These are phyloP conservation scores for Xylariaceae sp. DNA, from an alignment of 2,329 filamentous ascomycete genomes.

Conservation along the genomic window DNA sequence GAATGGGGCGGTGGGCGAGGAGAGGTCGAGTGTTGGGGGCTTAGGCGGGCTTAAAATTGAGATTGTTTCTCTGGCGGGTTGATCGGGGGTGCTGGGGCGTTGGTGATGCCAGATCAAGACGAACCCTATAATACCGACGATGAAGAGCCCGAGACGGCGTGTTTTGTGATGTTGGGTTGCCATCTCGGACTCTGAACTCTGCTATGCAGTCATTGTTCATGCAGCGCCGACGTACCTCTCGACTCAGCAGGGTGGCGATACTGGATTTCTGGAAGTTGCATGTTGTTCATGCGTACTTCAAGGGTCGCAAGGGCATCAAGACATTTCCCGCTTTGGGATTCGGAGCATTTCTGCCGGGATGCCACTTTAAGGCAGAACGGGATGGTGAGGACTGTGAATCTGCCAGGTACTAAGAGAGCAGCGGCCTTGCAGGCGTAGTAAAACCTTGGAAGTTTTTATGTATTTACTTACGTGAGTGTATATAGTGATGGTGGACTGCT, in stretches of 20 bases:
- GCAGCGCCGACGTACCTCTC: neutral
- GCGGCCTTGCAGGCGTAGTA: too few species aligned
- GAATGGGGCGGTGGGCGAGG: conserved; percentile 38
- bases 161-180: neutral
- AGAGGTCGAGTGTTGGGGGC: conserved; percentile 30
- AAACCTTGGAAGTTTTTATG: too few species aligned
- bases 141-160: conserved; percentile 5
- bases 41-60: neutral
- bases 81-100: neutral
- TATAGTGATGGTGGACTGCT: neutral
- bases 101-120: conserved; percentile 11
- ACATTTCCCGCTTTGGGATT: neutral
- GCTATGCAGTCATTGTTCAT: too few species aligned
- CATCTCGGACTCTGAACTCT: neutral
- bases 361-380: neutral
- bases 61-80: neutral
- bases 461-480: too few species aligned
- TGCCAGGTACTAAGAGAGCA: too few species aligned
- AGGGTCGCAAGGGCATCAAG: too few species aligned
- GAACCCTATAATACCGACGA: neutral
- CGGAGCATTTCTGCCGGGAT: neutral
- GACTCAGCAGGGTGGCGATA: neutral
- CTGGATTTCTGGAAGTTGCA: neutral
- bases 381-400: neutral
- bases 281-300: neutral